Base-by-base conservation (phyloP, 1,284 basidiomycete genomes). In the Volvariella surrecta region DNA sequence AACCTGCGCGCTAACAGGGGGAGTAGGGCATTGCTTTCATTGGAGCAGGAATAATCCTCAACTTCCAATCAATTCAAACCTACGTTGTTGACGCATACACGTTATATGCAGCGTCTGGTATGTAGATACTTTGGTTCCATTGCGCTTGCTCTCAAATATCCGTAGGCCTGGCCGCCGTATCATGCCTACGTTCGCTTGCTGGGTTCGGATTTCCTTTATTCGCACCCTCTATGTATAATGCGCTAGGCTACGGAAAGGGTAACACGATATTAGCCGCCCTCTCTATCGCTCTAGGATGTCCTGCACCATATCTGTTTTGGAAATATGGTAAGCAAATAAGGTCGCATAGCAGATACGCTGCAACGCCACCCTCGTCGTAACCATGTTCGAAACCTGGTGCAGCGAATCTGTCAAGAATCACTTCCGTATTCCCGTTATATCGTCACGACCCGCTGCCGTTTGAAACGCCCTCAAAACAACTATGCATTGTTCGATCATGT, bases 151-250 rank as follows among this genome's bases (percentile, higher is more conserved):
- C 0, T 10, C 15, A 38, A 42, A 32, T 21, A 34, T 19, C 28
- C 17, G 21, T 17, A 73, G 81, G 81, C 2, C 60, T 82, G 2
- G 79, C 78, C 0, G 76, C 78, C 0, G 71, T 73, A 13, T 61
- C 72, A 0, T 79, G 59, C 56, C 53, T 82, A 2, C 74, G 80
- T 28, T 76, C 78, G 0, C 50, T 81, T 0, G 73, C 73, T 1
- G 79, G 81, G 1, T 82, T 81, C 41, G 76, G 71, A 1, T 85
- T 85, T 55, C 82, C 82, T 13, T 57, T 85, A 9, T 83, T 85
- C 45, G 79, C 75, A 1, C 76, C 79, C 3, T 61, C 71, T 13
- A 82, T 84, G 79, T 84, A 77, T 56, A 58, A 64, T 2, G 63
- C 63, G 10, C 64, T 84, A 0, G 82, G 80, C 4, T 81, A 75